These are phyloP conservation scores for Magnolia sinica DNA, from an alignment of 164 flowering plant genomes.

Conservation along the genomic window DNA sequence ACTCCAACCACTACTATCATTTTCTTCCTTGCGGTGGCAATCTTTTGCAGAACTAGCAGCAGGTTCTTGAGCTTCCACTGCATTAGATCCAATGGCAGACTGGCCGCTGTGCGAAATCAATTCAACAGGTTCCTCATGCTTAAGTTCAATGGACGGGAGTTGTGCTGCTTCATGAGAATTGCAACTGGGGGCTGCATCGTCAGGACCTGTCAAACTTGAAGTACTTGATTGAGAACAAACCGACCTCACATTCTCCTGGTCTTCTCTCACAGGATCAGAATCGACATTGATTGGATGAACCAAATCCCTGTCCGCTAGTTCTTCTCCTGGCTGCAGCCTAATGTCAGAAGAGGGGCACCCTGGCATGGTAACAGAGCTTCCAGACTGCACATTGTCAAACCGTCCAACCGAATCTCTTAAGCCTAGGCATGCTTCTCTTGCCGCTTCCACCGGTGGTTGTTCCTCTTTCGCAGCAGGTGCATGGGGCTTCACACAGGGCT, in stretches of 20 bases:
- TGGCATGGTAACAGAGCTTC: constrained; percentile 1
- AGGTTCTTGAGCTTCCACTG: constrained; percentile 6
- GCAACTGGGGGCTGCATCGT: constrained; percentile 1
- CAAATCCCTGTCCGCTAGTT: constrained; percentile 4
- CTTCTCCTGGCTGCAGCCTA: constrained; percentile 3
- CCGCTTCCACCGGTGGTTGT: constrained; percentile 7
- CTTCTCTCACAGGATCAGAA: constrained; percentile 6
- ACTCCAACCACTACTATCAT: background rate
- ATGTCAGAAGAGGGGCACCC: constrained; percentile 11
- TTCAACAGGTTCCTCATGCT: constrained; percentile 1
- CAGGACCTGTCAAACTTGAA: constrained; percentile 8
- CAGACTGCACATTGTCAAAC: constrained; percentile 4
- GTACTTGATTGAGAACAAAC: constrained; percentile 9
- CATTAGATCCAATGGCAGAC: constrained; percentile 4
- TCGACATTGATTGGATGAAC: background rate
- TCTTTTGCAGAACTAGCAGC: background rate
- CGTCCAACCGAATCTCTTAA: constrained; percentile 18
- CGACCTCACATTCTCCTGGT: constrained; percentile 6
- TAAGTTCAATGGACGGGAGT: constrained; percentile 12
- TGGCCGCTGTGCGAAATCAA: constrained; percentile 3
- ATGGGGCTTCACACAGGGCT: constrained; percentile 26
- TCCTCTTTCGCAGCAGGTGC: background rate
- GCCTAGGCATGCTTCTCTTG: constrained; percentile 11
- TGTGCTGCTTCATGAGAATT: constrained; percentile 11
- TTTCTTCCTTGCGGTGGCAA: constrained; percentile 11